A percentile compares a stretch with the other conserved stretches of the same genome.
phyloP scores from a whole-genome alignment of 2,329 filamentous ascomycete species.

The Chaetomiaceae sp. region DNA sequence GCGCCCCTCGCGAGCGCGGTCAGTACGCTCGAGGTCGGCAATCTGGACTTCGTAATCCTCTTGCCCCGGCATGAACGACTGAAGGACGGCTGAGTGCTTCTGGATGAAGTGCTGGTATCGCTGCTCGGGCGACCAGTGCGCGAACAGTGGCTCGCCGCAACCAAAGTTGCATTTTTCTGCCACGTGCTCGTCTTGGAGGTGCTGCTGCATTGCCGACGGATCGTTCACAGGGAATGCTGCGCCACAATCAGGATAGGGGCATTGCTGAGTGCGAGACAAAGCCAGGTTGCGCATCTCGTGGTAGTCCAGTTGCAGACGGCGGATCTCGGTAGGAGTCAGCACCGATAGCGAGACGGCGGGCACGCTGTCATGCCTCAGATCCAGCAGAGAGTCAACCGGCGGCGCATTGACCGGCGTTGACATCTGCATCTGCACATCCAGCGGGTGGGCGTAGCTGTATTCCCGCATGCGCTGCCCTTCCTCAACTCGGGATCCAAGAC shows the following conservation, averaged over 20 bases:
- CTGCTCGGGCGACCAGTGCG: constrained; percentile 30
- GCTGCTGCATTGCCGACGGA: constrained; percentile 31
- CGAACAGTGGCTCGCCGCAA: constrained; percentile 33
- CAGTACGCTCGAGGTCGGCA: background rate
- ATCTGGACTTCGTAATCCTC: background rate
- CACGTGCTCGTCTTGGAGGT: constrained; percentile 36
- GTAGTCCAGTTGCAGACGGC: constrained; percentile 34
- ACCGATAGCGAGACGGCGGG: constrained; percentile 37
- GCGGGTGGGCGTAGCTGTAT: constrained; percentile 28
- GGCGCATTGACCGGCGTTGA: constrained; percentile 35
- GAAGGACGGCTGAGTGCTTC: constrained; percentile 28
- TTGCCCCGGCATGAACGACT: background rate
- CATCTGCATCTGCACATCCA: constrained; percentile 26
- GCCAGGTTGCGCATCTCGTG: constrained; percentile 34
- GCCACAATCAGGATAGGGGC: constrained; percentile 37
- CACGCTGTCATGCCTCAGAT: constrained; percentile 25
- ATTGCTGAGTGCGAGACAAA: constrained; percentile 35
- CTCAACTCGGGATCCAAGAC: background rate
- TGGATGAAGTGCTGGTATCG: constrained; percentile 29
- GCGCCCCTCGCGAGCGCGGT: constrained; percentile 12
- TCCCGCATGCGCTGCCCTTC: constrained; percentile 24
- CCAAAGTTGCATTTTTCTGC: constrained; percentile 34
- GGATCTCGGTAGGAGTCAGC: constrained; percentile 40
- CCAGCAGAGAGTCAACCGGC: constrained; percentile 36
- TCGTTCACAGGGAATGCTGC: constrained; percentile 33